phyloP scores from a whole-genome alignment of 2,329 filamentous ascomycete species.

The Intubia oerlemansii region DNA sequence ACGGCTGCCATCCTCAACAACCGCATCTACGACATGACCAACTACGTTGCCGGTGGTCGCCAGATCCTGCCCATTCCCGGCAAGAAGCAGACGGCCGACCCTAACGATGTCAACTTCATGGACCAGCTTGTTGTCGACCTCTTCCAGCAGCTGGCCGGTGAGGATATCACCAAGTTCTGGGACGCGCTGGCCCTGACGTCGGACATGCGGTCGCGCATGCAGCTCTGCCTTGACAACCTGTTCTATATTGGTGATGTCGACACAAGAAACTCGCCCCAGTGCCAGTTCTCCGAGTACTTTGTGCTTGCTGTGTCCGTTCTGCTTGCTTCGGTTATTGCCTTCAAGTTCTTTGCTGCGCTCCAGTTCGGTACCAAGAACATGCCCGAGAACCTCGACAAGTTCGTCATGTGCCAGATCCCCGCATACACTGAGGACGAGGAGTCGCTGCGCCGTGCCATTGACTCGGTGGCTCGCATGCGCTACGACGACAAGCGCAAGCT shows the following conservation, averaged over 20 bases:
- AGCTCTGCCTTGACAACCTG: conserved; percentile 72
- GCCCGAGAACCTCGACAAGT: conserved; percentile 94
- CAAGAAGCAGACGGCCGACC: conserved; percentile 19
- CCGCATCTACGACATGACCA: conserved; percentile 74
- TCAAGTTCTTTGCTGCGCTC: conserved; percentile 93
- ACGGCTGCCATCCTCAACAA: conserved; percentile 59
- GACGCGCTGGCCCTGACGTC: conserved; percentile 36
- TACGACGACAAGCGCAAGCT: conserved; percentile 98
- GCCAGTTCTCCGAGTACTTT: conserved; percentile 77
- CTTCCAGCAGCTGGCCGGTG: conserved; percentile 55
- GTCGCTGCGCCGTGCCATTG: conserved; percentile 85
- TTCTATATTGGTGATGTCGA: conserved; percentile 89
- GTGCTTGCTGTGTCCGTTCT: conserved; percentile 67
- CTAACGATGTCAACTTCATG: conserved; percentile 54
- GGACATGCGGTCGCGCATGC: conserved; percentile 43
- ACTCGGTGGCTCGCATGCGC: conserved; percentile 83
- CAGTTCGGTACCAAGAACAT: conserved; percentile 84
- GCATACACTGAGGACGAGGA: conserved; percentile 98
- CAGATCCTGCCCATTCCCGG: conserved; percentile 35
- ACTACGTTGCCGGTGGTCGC: conserved; percentile 60
- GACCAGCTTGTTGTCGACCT: conserved; percentile 48
- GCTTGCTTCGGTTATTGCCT: conserved; percentile 61
- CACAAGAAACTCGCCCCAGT: conserved; percentile 67
- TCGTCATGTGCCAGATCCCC: conserved; percentile 92
- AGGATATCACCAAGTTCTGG: conserved; percentile 73